phyloP scores from a whole-genome alignment of 345 rosid genomes.

The Cardamine resedifolia region DNA sequence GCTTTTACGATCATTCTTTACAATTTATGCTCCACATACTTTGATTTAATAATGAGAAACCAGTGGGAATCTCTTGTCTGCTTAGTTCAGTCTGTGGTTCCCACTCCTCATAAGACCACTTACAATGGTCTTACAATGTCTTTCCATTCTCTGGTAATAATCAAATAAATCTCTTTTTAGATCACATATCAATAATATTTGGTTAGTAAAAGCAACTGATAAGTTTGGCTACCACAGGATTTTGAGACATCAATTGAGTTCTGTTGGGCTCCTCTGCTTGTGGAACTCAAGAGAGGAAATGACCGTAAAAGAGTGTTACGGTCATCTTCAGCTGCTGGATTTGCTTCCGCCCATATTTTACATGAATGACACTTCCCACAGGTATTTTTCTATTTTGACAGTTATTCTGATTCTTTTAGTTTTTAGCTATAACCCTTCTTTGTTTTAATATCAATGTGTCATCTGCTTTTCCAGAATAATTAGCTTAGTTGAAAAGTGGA shows the following conservation, averaged over 20 bases:
- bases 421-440: not conserved
- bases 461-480: slow-evolving; percentile 65
- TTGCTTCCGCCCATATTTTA: slow-evolving; percentile 99
- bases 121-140: slow-evolving; percentile 87
- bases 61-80: slow-evolving; percentile 98
- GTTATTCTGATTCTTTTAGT: not conserved
- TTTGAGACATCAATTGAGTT: slow-evolving; percentile 79
- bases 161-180: slow-evolving; percentile 2
- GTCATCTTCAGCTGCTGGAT: too few relatives aligned
- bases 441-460: slow-evolving; percentile 1
- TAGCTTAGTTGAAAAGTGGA: slow-evolving; percentile 89
- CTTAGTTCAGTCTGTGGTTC: slow-evolving; percentile 82
- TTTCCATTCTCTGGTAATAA: slow-evolving; percentile 73
- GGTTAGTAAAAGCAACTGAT: not conserved
- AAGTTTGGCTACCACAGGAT: slow-evolving; percentile 48
- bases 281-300: slow-evolving; percentile 64
- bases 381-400: slow-evolving; percentile 42
- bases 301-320: slow-evolving; percentile 63
- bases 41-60: slow-evolving; percentile 97
- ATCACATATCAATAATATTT: slow-evolving; percentile 3
- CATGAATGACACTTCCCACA: slow-evolving; percentile 99
- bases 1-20: too few relatives aligned
- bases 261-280: slow-evolving; percentile 92
- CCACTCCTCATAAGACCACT: slow-evolving; percentile 62
- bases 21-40: too few relatives aligned